Evolutionary conservation across 352 stramenopile species (phyloP).

Genomic region (Saprolegnia parasitica): DNA sequence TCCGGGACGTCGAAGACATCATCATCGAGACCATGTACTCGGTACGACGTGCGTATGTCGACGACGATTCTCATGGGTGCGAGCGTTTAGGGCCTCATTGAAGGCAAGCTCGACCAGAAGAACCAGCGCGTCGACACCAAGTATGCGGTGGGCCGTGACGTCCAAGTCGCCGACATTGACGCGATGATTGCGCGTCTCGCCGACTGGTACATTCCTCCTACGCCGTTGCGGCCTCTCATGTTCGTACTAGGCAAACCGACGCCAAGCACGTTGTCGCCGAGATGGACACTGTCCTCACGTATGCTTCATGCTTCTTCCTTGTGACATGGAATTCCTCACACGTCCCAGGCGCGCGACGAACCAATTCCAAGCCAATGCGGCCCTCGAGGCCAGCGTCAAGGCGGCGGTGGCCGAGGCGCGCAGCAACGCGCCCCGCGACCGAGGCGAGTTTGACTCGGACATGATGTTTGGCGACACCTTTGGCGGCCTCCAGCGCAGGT

Average conservation of each 20-base stretch:
- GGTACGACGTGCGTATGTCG: slow-evolving; percentile 33
- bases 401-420: slow-evolving; percentile 10
- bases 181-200: slow-evolving; percentile 85
- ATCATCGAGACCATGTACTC: slow-evolving; percentile 92
- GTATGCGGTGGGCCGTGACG: slow-evolving; percentile 85
- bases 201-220: slow-evolving; percentile 47
- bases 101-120: slow-evolving; percentile 89
- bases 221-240: background rate
- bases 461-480: slow-evolving; percentile 14
- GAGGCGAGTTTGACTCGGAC: slow-evolving; percentile 22
- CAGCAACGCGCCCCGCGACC: background rate
- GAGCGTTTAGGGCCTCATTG: slow-evolving; percentile 63
- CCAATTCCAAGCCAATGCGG: slow-evolving; percentile 8
- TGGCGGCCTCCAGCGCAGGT: slow-evolving; percentile 6
- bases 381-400: slow-evolving; percentile 19
- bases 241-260: slow-evolving; percentile 47
- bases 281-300: slow-evolving; percentile 70
- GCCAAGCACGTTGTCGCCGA: slow-evolving; percentile 51
- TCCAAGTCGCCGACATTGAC: slow-evolving; percentile 76
- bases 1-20: slow-evolving; percentile 89
- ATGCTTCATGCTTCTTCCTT: slow-evolving; percentile 3
- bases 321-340: background rate
- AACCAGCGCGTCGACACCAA: slow-evolving; percentile 74
- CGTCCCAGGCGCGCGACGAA: slow-evolving; percentile 6
- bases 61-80: background rate